Evolutionary conservation across 148 eudicot species (phyloP).

Genomic region (Agrostemma githago): DNA sequence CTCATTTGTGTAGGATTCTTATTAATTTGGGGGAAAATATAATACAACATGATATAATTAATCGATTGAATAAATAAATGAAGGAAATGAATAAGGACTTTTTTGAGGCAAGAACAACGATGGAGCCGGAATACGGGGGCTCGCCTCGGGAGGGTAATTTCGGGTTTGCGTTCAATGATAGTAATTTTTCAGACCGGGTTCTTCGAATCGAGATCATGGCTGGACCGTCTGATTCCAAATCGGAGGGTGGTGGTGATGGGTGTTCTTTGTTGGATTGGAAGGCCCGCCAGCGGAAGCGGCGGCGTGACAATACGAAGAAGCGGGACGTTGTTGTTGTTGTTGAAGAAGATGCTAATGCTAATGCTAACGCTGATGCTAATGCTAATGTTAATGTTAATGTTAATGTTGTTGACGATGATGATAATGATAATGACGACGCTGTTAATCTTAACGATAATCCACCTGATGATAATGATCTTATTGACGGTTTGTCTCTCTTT

Average conservation of each 20-base stretch:
- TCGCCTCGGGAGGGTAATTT: slow-evolving; percentile 57
- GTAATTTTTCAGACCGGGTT: slow-evolving; percentile 82
- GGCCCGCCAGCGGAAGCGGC: slow-evolving; percentile 66
- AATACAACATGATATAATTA: neutral
- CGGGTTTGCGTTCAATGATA: slow-evolving; percentile 80
- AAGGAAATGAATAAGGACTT: slow-evolving; percentile 45
- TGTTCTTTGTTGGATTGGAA: slow-evolving; percentile 75
- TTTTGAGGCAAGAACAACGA: slow-evolving; percentile 64
- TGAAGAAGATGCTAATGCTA: neutral
- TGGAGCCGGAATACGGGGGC: slow-evolving; percentile 50
- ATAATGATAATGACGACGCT: slow-evolving; percentile 16
- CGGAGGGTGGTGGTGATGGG: slow-evolving; percentile 37
- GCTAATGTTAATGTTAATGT: neutral
- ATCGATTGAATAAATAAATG: neutral
- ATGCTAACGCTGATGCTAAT: neutral
- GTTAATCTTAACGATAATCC: neutral
- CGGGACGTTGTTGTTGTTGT: neutral
- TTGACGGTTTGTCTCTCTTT: slow-evolving; percentile 26
- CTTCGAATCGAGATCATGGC: slow-evolving; percentile 75
- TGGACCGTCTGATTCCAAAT: slow-evolving; percentile 43
- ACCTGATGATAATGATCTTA: neutral
- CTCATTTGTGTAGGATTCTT: slow-evolving; percentile 21
- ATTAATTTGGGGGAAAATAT: neutral
- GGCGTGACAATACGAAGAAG: slow-evolving; percentile 56
- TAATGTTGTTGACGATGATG: neutral